Base-by-base conservation (phyloP, 2,329 filamentous ascomycete genomes). In the Fusarium annulatum region DNA sequence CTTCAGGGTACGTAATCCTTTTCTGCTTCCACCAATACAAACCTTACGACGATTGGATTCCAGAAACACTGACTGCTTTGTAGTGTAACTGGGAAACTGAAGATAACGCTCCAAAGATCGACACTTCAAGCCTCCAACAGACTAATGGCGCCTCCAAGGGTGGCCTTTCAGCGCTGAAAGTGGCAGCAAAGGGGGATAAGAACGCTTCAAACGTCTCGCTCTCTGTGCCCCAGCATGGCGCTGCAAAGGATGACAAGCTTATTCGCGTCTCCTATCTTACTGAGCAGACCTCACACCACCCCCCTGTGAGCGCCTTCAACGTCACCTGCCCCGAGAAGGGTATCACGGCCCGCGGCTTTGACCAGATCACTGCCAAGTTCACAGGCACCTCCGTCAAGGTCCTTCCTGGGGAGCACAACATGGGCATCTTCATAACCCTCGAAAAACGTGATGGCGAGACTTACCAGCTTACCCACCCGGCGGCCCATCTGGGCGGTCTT, bases 241-340 rank as follows among this genome's bases (percentile, higher is more conserved):
- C 84, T n/a, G 73, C 83, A 51, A 74, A 83, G 18, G 85, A 86
- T 59, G 83, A 82, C 68, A 88, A 87, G 34, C 78, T 79, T n/a
- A 88, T 97, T 76, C 93, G 92, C 76, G 90, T 99, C 76, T 97
- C 95, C 15, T 99, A 97, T 81, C 88, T 99, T 69, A 98, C 96
- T 33, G 96, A 99, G 84, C 96, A 99, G 84, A 99, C 96, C 14
- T 98, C 95, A 12, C 96, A 99, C 79, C 96, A 99, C 83, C 96
- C 96, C 39, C 96, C 96, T 15, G 96, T 99, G 74, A 98, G 96
- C 76, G 96, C 96, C 19, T 99, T 97, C 83, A 96, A 94, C 82
- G 92, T 98, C 73, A 92, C 95, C 79, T 99, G 96, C 80, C 95
- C 95, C 2, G 93, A 97, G 76, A 95, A 94, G 80, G 96, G 96